phyloP scores from a whole-genome alignment of 75 land plant species.

The Sequoia sempervirens region DNA sequence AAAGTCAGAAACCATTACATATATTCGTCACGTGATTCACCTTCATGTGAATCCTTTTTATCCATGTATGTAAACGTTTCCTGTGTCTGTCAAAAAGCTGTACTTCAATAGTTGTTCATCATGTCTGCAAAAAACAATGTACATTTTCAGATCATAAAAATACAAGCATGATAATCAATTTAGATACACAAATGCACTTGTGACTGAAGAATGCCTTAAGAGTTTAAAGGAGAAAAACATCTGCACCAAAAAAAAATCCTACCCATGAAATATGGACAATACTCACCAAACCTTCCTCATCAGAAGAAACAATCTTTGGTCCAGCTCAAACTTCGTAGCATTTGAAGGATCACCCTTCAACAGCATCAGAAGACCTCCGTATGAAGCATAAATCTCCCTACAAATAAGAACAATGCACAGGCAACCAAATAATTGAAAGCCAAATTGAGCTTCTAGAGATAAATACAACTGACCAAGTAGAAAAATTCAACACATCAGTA shows the following conservation, averaged over 20 bases:
- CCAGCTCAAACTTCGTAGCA: conserved; percentile 59
- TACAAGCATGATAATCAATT: not conserved
- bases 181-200: not conserved
- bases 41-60: not conserved
- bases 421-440: not conserved
- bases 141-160: not conserved
- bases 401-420: not conserved
- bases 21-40: not conserved
- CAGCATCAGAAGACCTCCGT: conserved; percentile 84
- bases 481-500: not conserved
- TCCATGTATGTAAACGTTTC: not conserved
- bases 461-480: not conserved
- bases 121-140: not conserved
- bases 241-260: not conserved
- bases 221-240: not conserved
- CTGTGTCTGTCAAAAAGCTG: not conserved
- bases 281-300: conserved; percentile 61
- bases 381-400: conserved; percentile 83
- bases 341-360: conserved; percentile 69
- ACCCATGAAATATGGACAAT: not conserved
- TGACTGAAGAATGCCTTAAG: not conserved
- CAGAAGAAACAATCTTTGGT: conserved; percentile 78
- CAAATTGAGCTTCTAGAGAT: not conserved
- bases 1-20: not conserved
- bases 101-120: not conserved